These are phyloP conservation scores for Beauveria brongniartii DNA, from an alignment of 2,329 filamentous ascomycete species.

Conservation along the genomic window DNA sequence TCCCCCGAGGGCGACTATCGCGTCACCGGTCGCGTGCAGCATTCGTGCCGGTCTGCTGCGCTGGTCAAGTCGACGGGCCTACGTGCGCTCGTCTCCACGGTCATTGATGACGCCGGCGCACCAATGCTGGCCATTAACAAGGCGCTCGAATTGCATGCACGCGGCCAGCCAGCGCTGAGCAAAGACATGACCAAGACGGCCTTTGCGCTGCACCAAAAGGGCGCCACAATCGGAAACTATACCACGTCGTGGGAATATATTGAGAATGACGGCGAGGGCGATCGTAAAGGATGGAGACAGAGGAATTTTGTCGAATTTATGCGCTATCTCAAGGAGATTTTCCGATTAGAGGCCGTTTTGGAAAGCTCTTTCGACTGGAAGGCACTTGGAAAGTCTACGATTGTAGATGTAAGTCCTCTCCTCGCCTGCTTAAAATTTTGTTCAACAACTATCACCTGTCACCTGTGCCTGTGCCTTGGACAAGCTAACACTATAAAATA, in stretches of 20 bases:
- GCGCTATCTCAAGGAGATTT: constrained; percentile 32
- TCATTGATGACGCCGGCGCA: constrained; percentile 29
- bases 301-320: constrained; percentile 33
- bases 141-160: constrained; percentile 24
- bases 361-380: constrained; percentile 29
- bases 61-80: constrained; percentile 26
- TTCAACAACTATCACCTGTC: no score
- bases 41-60: constrained; percentile 31
- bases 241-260: constrained; percentile 31
- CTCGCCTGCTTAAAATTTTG: neutral
- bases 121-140: constrained; percentile 27
- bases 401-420: constrained; percentile 31
- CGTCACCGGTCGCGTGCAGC: constrained; percentile 22
- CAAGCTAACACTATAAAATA: constrained; percentile 12
- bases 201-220: constrained; percentile 28
- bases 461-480: no score
- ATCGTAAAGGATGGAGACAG: constrained; percentile 29
- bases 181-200: constrained; percentile 28
- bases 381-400: constrained; percentile 24
- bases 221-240: constrained; percentile 22
- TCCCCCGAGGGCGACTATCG: constrained; percentile 15
- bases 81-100: constrained; percentile 27
- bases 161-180: constrained; percentile 23
- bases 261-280: constrained; percentile 32
- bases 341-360: constrained; percentile 27